phyloP scores from a whole-genome alignment of 345 rosid species.

The Ceriops tagal region DNA sequence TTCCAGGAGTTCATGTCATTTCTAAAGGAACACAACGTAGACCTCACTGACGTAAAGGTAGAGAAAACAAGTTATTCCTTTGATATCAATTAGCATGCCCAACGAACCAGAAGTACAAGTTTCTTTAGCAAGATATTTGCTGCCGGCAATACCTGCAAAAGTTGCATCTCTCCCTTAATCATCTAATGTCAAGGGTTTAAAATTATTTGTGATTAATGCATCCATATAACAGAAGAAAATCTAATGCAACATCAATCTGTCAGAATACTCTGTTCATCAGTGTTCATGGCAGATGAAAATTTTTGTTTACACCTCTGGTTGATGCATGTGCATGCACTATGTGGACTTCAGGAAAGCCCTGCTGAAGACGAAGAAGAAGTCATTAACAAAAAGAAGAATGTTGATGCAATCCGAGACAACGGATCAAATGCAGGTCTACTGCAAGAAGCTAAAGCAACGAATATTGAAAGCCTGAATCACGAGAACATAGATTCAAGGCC shows the following conservation, averaged over 20 bases:
- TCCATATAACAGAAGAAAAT: no score
- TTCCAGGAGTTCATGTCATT: slow-evolving; percentile 67
- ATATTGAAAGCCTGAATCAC: slow-evolving; percentile 11
- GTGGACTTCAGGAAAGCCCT: slow-evolving; percentile 51
- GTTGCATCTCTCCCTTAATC: not conserved
- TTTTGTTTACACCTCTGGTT: not conserved
- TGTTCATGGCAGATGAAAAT: no score
- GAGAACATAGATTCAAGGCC: slow-evolving; percentile 17
- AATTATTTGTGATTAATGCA: no score
- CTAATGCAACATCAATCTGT: no score
- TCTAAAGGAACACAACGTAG: slow-evolving; percentile 62
- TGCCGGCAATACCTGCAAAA: not conserved
- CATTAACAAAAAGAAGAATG: slow-evolving; percentile 18
- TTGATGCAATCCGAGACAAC: slow-evolving; percentile 20
- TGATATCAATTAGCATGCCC: not conserved
- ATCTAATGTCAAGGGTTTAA: no score
- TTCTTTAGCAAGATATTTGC: not conserved
- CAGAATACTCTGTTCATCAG: no score
- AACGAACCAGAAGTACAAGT: not conserved
- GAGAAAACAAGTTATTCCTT: not conserved
- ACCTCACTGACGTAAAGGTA: slow-evolving; percentile 62
- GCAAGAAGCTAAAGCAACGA: slow-evolving; percentile 23
- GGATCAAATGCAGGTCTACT: slow-evolving; percentile 30
- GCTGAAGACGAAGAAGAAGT: slow-evolving; percentile 54
- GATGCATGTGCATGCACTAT: not conserved